A percentile compares a stretch with the other conserved stretches of the same genome.
Evolutionary conservation across 805 yeast species (phyloP).

Genomic region (Saturnispora saitoi): DNA sequence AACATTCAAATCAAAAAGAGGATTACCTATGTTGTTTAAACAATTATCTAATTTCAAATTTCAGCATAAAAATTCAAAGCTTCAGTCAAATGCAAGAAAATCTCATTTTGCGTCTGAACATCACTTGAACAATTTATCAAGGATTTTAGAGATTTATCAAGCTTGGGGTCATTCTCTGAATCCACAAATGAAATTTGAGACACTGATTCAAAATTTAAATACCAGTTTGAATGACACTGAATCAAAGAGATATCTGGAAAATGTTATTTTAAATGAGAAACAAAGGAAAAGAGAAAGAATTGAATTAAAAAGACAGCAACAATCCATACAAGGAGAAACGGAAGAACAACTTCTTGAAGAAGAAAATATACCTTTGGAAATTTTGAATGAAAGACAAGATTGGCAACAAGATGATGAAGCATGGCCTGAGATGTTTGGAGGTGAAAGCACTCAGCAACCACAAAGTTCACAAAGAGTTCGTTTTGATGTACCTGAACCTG

Average conservation of each 20-base stretch:
- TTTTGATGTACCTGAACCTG: not conserved
- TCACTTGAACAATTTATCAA: slow-evolving; percentile 41
- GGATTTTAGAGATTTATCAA: slow-evolving; percentile 51
- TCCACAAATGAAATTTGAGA: slow-evolving; percentile 73
- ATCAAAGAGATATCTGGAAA: slow-evolving; percentile 24
- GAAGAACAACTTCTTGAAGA: not conserved
- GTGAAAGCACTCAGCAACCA: not conserved
- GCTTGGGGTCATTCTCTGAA: slow-evolving; percentile 68
- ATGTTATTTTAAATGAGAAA: not conserved
- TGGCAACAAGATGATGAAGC: slow-evolving; percentile 6
- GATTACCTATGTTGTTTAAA: slow-evolving; percentile 44
- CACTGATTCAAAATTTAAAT: slow-evolving; percentile 49
- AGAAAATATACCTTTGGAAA: not conserved
- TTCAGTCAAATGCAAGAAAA: slow-evolving; percentile 16
- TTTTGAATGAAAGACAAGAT: not conserved
- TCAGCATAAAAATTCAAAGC: slow-evolving; percentile 11
- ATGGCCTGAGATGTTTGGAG: slow-evolving; percentile 14
- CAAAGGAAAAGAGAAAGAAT: slow-evolving; percentile 1
- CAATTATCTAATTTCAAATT: slow-evolving; percentile 30
- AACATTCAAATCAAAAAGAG: slow-evolving; percentile 43
- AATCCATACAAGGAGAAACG: not conserved
- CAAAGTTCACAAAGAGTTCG: not conserved
- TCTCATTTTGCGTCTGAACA: slow-evolving; percentile 27
- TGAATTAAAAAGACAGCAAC: not conserved
- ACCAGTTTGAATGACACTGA: slow-evolving; percentile 37